A percentile compares a stretch with the other conserved stretches of the same genome.
Conservation (phyloP, 208 protist genomes). For the Leishmania guyanensis region DNA sequence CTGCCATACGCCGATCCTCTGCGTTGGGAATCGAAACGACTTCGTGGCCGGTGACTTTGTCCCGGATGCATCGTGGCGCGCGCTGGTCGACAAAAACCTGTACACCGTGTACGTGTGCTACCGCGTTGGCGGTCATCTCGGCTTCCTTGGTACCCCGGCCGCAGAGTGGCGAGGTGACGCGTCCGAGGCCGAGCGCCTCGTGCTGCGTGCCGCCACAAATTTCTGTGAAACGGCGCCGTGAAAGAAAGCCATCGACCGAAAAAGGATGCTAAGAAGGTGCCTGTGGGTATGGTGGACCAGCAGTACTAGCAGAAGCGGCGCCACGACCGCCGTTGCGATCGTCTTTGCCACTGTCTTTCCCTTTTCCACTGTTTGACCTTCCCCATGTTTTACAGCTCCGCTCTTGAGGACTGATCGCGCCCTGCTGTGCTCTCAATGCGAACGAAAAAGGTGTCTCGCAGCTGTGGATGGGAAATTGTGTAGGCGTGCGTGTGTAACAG, state of each 20-base stretch:
- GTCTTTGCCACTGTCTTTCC: neutral
- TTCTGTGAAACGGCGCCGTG: conserved; percentile 15
- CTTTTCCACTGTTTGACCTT: neutral
- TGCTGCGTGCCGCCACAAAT: conserved; percentile 8
- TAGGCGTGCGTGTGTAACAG: too few species aligned
- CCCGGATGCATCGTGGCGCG: conserved; percentile 31
- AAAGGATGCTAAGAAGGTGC: neutral
- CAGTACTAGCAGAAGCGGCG: neutral
- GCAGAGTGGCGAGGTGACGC: conserved; percentile 27
- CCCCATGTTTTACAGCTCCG: neutral
- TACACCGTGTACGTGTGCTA: conserved; percentile 46
- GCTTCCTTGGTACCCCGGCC: conserved; percentile 46
- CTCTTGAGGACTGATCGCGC: neutral
- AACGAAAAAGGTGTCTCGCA: neutral
- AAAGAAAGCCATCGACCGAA: too few species aligned
- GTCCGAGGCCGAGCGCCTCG: conserved; percentile 27
- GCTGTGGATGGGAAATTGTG: neutral
- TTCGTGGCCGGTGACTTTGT: conserved; percentile 42
- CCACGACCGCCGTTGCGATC: too few species aligned
- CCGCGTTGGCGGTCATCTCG: conserved; percentile 64
- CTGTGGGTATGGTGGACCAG: neutral
- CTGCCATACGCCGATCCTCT: conserved; percentile 44
- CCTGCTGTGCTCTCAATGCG: neutral
- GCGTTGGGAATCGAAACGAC: conserved; percentile 51
- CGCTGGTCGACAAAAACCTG: conserved; percentile 25